phyloP scores from a whole-genome alignment of 176 grass and related monocot genomes.

The Saccharum officinarum region DNA sequence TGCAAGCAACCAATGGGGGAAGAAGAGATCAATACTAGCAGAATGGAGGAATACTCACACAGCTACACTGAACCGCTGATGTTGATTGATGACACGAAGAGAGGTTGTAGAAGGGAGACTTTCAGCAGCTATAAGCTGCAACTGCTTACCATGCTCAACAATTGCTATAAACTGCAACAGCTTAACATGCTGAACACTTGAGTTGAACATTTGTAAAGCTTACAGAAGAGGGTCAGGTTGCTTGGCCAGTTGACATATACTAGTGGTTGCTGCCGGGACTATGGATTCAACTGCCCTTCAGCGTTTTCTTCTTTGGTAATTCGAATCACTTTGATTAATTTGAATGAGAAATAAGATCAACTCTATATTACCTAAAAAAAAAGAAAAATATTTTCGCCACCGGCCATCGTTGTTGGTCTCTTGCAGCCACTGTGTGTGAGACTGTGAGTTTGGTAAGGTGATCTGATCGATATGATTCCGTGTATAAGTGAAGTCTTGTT shows the following conservation, averaged over 20 bases:
- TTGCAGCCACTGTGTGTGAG: background rate
- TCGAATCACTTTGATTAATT: background rate
- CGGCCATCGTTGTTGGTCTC: background rate
- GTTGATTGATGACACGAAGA: background rate
- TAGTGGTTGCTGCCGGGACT: background rate
- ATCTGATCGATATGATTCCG: background rate
- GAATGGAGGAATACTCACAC: background rate
- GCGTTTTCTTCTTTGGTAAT: background rate
- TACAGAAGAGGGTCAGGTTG: background rate
- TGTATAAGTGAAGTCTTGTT: background rate
- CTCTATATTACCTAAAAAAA: background rate
- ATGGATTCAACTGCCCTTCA: background rate
- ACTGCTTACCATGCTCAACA: background rate
- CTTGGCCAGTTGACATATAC: background rate
- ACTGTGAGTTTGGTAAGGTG: background rate
- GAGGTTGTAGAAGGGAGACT: background rate
- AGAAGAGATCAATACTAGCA: slow-evolving; percentile 11
- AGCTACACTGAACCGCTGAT: background rate
- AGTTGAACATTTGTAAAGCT: slow-evolving; percentile 5
- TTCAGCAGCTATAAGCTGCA: background rate
- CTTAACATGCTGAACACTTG: background rate
- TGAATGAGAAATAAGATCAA: background rate
- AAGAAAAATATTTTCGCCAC: background rate
- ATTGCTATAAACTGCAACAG: background rate
- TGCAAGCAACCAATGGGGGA: background rate